Base-by-base conservation (phyloP, 495 filamentous ascomycete species). In the Chaetomidium leptoderma region DNA sequence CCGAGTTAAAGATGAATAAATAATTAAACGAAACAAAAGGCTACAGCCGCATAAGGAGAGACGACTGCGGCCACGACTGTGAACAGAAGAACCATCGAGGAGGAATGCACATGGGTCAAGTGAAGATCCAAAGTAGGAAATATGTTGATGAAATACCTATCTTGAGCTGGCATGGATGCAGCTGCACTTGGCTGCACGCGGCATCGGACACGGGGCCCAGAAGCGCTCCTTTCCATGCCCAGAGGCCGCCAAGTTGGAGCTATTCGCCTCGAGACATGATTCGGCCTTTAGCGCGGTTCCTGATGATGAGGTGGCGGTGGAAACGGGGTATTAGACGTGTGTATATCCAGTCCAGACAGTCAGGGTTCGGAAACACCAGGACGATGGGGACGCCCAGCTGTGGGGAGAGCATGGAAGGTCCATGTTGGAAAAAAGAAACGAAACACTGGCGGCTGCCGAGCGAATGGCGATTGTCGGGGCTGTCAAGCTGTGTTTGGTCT, bases 31-130 rank as follows among this genome's bases (percentile, higher is more conserved):
- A 26, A 42, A 44, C 14, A 44, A 27, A 39, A 29, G 16, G 7
- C 52, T 19, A 60, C 33, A 61, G 57, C 58, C 62, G 60, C 60
- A 59, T 65, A 67, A 67, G 59, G 65, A 70, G 52, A 29, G 67
- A 64, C 60, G 54, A 59, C 65, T 50, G 33, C 23, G 27, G 2
- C 24, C n/a, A 36, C 2, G 24, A 23, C 35, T 5, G 35, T 10
- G 26, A 46, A 55, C 39, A 14, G 27, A 19, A 55, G 8, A 23
- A 21, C 2, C 17, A 17, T 10, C 33, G 16, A 26, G 29, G 9
- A 35, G 24, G 57, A 59, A 52, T 42, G 35, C 13, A 24, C 11
- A 26, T 21, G n/a, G 4, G n/a, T n/a, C 11, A 14, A 16, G 32
- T 7, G 19, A 37, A 21, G 4, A 30, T 11, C 10, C 3, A 7